phyloP scores from a whole-genome alignment of 352 stramenopile species.

The Globisporangium spinosum region DNA sequence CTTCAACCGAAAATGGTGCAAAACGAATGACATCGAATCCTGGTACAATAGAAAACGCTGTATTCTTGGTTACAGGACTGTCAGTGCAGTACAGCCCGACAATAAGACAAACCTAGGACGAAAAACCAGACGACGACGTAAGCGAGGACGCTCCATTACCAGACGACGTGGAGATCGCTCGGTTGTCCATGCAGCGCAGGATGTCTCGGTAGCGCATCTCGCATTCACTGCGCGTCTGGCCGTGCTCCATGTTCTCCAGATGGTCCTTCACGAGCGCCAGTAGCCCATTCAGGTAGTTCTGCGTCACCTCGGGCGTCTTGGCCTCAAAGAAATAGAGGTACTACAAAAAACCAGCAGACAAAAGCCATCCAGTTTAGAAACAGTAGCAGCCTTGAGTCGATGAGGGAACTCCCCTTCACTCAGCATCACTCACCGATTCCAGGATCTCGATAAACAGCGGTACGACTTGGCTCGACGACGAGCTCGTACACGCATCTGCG shows the following conservation, averaged over 20 bases:
- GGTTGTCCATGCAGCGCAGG: constrained; percentile 66
- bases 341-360: constrained; percentile 21
- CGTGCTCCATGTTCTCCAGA: constrained; percentile 88
- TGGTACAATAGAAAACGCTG: background rate
- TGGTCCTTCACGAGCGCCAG: constrained; percentile 92
- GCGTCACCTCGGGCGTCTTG: constrained; percentile 64
- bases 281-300: constrained; percentile 69
- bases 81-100: background rate
- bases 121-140: background rate
- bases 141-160: constrained; percentile 18
- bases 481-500: constrained; percentile 81
- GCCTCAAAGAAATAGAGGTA: constrained; percentile 94
- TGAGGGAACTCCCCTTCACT: background rate
- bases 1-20: background rate
- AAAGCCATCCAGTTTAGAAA: background rate
- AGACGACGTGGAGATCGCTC: constrained; percentile 30
- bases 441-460: constrained; percentile 96
- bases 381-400: background rate
- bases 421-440: constrained; percentile 57
- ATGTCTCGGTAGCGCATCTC: constrained; percentile 87
- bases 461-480: constrained; percentile 78
- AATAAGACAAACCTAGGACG: background rate
- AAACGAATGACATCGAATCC: background rate
- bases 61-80: background rate
- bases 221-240: constrained; percentile 54